Evolutionary conservation across 2,329 filamentous ascomycete genomes (phyloP).

Genomic region (Nemania bipapillata): DNA sequence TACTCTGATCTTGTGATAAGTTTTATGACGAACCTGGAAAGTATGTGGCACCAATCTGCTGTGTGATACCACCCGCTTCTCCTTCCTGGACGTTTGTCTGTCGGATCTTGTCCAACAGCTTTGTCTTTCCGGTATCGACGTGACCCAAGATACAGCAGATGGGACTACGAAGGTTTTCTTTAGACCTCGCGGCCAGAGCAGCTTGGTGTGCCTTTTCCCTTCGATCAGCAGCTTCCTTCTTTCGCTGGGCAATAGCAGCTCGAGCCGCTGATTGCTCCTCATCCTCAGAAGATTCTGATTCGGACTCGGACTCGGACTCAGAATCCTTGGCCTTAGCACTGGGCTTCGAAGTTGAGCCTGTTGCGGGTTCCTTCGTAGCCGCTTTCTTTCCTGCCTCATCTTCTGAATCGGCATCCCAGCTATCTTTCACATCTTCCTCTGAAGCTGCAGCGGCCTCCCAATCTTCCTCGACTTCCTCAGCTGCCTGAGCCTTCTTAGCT

Average conservation of each 20-base stretch:
- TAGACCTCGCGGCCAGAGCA: constrained; percentile 87
- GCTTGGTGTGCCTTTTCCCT: constrained; percentile 91
- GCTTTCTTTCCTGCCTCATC: constrained; percentile 69
- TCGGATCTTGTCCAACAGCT: constrained; percentile 96
- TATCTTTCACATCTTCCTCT: constrained; percentile 84
- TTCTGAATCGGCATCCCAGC: constrained; percentile 89
- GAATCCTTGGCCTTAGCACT: constrained; percentile 50
- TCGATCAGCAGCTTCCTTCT: constrained; percentile 88
- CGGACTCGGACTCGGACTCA: constrained; percentile 58
- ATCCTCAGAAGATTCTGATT: constrained; percentile 74
- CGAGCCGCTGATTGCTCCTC: constrained; percentile 79
- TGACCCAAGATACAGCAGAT: constrained; percentile 99
- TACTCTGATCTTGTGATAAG: background rate
- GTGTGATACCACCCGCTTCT: constrained; percentile 98
- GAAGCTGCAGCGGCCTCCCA: constrained; percentile 88
- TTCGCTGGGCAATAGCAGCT: constrained; percentile 77
- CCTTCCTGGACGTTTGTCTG: constrained; percentile 99
- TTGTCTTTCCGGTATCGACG: constrained; percentile 99
- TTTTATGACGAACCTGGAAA: constrained; percentile 70
- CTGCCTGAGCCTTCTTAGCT: constrained; percentile 64
- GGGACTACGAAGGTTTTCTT: constrained; percentile 93
- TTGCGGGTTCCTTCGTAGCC: constrained; percentile 32
- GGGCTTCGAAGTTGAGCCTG: constrained; percentile 50
- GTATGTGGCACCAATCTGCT: constrained; percentile 99
- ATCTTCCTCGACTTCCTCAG: constrained; percentile 78